phyloP scores from a whole-genome alignment of 2,329 filamentous ascomycete species.

The Beauveria caledonica region DNA sequence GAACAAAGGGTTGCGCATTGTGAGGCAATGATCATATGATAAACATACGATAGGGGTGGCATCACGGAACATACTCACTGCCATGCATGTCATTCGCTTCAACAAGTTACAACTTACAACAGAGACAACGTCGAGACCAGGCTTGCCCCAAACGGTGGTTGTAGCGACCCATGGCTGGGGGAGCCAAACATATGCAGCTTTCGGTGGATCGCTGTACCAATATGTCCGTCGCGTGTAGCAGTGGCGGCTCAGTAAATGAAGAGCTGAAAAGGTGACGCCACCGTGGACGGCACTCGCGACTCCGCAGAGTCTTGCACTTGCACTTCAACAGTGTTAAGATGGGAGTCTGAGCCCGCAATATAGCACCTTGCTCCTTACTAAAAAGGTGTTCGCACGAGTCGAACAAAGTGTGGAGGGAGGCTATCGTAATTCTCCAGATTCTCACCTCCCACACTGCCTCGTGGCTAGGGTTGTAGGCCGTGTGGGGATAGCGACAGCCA shows the following conservation, averaged over 20 bases:
- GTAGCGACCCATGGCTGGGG: not conserved
- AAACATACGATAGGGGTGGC: not conserved
- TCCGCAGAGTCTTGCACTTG: not conserved
- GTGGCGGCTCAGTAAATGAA: not conserved
- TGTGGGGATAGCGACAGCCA: not conserved
- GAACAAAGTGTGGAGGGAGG: too few relatives aligned
- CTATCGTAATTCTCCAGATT: too few relatives aligned
- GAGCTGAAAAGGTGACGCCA: not conserved
- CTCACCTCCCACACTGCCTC: not conserved
- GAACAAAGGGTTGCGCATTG: too few relatives aligned
- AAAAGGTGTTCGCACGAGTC: too few relatives aligned
- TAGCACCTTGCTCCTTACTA: too few relatives aligned
- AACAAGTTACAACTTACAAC: too few relatives aligned
- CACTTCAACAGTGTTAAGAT: not conserved
- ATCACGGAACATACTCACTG: not conserved
- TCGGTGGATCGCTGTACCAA: conserved; percentile 1
- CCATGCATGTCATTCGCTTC: too few relatives aligned
- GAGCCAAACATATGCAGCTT: not conserved
- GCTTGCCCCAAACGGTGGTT: conserved; percentile 7
- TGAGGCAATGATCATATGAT: not conserved
- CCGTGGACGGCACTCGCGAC: not conserved
- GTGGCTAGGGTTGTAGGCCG: not conserved
- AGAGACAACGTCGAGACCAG: not conserved
- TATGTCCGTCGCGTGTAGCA: not conserved
- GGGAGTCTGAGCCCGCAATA: too few relatives aligned